Percentiles rank a stretch among this genome's conserved stretches.
Conservation (phyloP, 176 grass and related monocot genomes). For the Carex myosuroides region DNA sequence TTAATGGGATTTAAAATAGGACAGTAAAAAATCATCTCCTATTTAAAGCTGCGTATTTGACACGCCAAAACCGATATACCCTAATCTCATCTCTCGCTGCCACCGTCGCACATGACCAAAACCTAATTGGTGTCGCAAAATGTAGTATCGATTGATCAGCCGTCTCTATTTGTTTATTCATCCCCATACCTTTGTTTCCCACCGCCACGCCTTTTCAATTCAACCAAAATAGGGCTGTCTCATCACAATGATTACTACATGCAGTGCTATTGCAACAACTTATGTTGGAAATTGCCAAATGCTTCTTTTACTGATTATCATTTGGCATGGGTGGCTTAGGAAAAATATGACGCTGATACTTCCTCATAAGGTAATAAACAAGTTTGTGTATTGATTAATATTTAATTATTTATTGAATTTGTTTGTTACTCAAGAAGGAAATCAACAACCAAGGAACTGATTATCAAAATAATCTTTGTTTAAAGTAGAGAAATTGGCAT, state of each 20-base stretch:
- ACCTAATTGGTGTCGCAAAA: not conserved
- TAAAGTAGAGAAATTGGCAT: no score
- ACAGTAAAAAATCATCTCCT: not conserved
- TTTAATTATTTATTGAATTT: not conserved
- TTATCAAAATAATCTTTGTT: no score
- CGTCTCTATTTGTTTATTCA: not conserved
- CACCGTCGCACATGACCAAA: not conserved
- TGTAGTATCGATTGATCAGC: not conserved
- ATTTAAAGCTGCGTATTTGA: not conserved
- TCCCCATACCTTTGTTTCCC: not conserved
- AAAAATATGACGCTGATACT: not conserved
- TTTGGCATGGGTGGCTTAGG: not conserved
- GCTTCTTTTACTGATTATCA: not conserved
- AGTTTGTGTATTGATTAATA: not conserved
- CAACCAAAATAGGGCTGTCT: not conserved
- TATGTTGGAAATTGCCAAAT: not conserved
- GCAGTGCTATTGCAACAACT: not conserved
- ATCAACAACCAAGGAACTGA: no score
- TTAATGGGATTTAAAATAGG: not conserved
- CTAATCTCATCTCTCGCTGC: not conserved
- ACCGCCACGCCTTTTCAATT: not conserved
- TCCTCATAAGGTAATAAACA: conserved; percentile 6
- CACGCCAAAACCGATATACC: not conserved
- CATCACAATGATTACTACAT: not conserved
- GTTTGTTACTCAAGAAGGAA: not conserved